Evolutionary conservation across 192 early-diverging fungal genomes (phyloP), one percentile per base, ranked within the genome.

Genomic region (Coemansia sp.): DNA sequence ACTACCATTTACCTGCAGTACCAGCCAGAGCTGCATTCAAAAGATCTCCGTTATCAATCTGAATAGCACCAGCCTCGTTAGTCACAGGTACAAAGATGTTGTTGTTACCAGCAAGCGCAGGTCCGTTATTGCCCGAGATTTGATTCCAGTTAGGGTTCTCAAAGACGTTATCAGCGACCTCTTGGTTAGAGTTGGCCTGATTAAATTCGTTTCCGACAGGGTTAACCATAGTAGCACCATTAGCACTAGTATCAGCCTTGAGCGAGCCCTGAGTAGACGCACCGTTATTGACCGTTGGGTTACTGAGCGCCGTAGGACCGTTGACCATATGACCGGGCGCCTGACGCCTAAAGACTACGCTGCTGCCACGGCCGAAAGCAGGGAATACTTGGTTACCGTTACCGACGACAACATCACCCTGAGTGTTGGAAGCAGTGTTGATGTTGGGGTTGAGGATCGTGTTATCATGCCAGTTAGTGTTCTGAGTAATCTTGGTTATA

Each of bases 1-100:
- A 4, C 22, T 46, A 31, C 39, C 44, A 65, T 47, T 18, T 64
- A 16, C 63, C 34, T 20, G 33, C 41, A n/a, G n/a, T 18, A 5
- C 66, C 69, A 36, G 66, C 79, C 11, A 76, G 34, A 0, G 74
- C 74, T 7, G 74, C 71, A n/a, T 74, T 33, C 2, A 82, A 15
- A 13, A 83, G 65, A 46, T 65, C 75, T 10, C 80, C 75, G 73
- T 83, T 83, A 39, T 83, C 75, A 27, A 83, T 62, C 68, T 83
- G 80, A 36, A 83, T 83, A 13, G 80, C 76, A 18, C 69, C 80
- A 2, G 60, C 81, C 40, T 83, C 49, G 71, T 83, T 83, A 70
- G 72, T 83, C 40, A 83, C 78, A 0, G 76, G 76, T 5, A 79
- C 72, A 29, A 83, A 73, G 1, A 69, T 66, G 62, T 83, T 79